phyloP scores from a whole-genome alignment of 1,284 basidiomycete genomes.

The Sporisorium sorghi region DNA sequence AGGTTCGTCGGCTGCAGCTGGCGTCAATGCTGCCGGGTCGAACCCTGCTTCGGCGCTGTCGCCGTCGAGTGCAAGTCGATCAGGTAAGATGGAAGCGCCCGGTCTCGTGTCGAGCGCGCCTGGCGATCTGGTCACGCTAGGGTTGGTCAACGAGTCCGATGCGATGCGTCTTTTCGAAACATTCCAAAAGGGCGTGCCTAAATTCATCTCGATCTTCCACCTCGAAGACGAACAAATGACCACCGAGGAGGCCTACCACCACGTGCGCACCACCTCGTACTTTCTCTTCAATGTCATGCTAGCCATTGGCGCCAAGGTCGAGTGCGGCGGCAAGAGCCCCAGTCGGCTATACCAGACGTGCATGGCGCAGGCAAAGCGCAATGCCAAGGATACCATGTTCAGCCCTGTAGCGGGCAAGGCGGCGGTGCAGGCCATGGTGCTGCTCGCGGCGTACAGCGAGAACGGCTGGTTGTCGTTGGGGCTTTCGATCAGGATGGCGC shows the following conservation, averaged over 20 bases:
- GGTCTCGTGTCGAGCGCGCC: constrained; percentile 28
- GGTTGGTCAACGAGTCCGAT: constrained; percentile 80
- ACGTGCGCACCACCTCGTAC: constrained; percentile 84
- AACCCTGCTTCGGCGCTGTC: constrained; percentile 17
- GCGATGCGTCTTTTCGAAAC: constrained; percentile 72
- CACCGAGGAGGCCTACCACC: constrained; percentile 76
- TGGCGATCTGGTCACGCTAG: constrained; percentile 45
- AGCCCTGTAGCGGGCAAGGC: constrained; percentile 91
- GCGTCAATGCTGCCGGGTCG: neutral
- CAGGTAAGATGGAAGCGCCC: constrained; percentile 50
- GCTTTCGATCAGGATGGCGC: constrained; percentile 91
- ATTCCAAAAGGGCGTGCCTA: constrained; percentile 71
- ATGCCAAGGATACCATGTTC: constrained; percentile 89
- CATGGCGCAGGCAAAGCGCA: constrained; percentile 91
- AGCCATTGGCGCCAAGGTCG: constrained; percentile 88
- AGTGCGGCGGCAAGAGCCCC: constrained; percentile 85
- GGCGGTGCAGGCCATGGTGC: constrained; percentile 91
- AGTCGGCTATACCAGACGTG: constrained; percentile 87
- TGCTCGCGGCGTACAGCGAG: constrained; percentile 91
- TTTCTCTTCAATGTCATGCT: constrained; percentile 92
- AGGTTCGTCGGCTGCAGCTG: neutral
- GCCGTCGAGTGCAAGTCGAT: constrained; percentile 24
- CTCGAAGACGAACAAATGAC: constrained; percentile 91
- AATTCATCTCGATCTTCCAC: constrained; percentile 94
- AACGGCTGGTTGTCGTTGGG: constrained; percentile 92